These are phyloP conservation scores for Fraxinus sp. DNA, from an alignment of 305 asterid species.

Conservation along the genomic window DNA sequence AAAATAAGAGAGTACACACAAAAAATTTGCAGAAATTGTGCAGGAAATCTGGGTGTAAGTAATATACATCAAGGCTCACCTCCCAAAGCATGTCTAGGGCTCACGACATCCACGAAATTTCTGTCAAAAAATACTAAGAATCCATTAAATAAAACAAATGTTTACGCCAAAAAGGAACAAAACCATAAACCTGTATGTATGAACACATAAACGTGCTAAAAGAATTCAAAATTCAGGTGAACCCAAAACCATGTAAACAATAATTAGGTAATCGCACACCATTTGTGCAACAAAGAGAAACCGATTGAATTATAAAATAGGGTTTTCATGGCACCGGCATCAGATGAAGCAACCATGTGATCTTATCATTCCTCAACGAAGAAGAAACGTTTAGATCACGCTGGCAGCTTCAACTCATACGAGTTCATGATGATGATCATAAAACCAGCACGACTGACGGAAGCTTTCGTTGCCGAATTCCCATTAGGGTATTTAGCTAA, in stretches of 20 bases:
- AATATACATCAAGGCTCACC: constrained; percentile 17
- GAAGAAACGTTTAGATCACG: constrained; percentile 78
- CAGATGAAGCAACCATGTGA: constrained; percentile 96
- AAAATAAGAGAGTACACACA: neutral
- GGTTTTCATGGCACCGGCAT: constrained; percentile 47
- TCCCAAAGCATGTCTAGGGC: constrained; percentile 12
- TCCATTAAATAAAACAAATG: neutral
- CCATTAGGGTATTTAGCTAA: neutral
- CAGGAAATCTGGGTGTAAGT: constrained; percentile 8
- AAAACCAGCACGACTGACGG: neutral
- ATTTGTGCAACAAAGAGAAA: constrained; percentile 14
- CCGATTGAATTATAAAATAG: constrained; percentile 18
- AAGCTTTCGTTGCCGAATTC: neutral
- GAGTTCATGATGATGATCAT: constrained; percentile 37
- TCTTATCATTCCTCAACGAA: constrained; percentile 54
- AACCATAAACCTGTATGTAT: neutral
- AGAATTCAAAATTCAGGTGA: neutral
- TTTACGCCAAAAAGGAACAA: neutral
- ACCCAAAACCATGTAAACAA: neutral
- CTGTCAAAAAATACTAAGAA: neutral
- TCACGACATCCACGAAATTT: neutral
- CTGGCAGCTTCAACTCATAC: constrained; percentile 97
- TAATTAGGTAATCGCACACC: constrained; percentile 20
- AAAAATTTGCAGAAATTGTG: constrained; percentile 11
- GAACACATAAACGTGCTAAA: neutral